A percentile compares a stretch with the other conserved stretches of the same genome.
phyloP scores from a whole-genome alignment of 768 basidiomycete genomes.

The Leccinum broughii region DNA sequence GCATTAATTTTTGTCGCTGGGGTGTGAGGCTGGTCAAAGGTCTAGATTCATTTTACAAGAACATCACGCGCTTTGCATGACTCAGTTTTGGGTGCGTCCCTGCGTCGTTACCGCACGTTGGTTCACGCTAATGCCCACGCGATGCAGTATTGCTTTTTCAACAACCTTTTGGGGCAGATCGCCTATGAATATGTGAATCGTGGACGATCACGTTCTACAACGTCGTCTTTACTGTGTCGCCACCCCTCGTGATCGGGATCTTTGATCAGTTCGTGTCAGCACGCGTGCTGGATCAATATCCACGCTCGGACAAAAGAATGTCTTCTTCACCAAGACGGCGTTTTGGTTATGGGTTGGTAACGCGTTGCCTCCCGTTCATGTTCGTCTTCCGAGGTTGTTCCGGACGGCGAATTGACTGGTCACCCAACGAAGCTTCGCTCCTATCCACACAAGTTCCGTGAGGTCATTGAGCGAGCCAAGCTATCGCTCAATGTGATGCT shows the following conservation, averaged over 20 bases:
- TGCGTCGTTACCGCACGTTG: too few relatives aligned
- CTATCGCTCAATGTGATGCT: too few relatives aligned
- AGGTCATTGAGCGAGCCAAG: too few relatives aligned
- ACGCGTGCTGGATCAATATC: conserved; percentile 93
- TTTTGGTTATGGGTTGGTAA: conserved; percentile 94
- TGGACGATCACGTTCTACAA: conserved; percentile 99
- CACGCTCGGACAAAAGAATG: conserved; percentile 93
- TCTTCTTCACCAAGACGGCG: conserved; percentile 86
- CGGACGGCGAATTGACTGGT: too few relatives aligned
- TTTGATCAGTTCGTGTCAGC: conserved; percentile 99
- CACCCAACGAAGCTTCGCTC: too few relatives aligned
- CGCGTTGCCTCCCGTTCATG: conserved; percentile 45
- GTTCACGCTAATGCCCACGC: neutral
- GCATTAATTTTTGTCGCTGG: neutral
- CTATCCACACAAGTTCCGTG: too few relatives aligned
- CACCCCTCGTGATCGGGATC: conserved; percentile 95
- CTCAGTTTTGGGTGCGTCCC: conserved; percentile 87
- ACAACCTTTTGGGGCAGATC: conserved; percentile 99
- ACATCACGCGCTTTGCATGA: conserved; percentile 94
- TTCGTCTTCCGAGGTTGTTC: too few relatives aligned
- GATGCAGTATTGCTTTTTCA: conserved; percentile 94
- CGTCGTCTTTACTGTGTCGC: conserved; percentile 92
- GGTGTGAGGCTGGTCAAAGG: conserved; percentile 13
- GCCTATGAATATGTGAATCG: conserved; percentile 75
- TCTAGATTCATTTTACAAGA: conserved; percentile 98